Conservation (phyloP, 371 early-diverging fungal genomes). For the Actinomucor elegans region DNA sequence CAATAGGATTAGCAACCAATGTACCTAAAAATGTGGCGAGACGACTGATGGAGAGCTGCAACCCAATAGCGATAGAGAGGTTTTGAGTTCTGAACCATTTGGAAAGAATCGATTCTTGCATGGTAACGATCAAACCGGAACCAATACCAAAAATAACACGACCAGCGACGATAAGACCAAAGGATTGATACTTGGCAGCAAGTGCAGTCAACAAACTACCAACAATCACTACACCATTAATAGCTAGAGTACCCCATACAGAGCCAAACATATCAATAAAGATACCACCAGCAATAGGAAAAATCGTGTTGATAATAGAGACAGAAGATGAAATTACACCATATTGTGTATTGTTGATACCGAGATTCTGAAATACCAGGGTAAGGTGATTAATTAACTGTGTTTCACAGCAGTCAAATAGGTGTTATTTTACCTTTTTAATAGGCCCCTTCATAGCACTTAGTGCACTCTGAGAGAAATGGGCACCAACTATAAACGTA, state of each 20-base stretch:
- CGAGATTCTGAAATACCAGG: conserved; percentile 14
- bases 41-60: conserved; percentile 66
- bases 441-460: conserved; percentile 66
- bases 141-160: conserved; percentile 71
- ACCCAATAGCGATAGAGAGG: conserved; percentile 59
- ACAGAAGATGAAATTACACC: conserved; percentile 71
- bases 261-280: conserved; percentile 72
- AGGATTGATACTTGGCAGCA: conserved; percentile 53
- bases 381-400: not conserved
- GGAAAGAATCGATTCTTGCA: conserved; percentile 70
- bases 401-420: not conserved
- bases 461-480: conserved; percentile 73
- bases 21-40: conserved; percentile 47
- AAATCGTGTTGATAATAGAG: conserved; percentile 65
- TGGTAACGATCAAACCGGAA: conserved; percentile 67
- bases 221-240: conserved; percentile 56
- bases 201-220: conserved; percentile 62
- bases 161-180: conserved; percentile 59
- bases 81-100: conserved; percentile 72
- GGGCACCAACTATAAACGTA: conserved; percentile 59
- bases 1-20: conserved; percentile 33
- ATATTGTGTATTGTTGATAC: conserved; percentile 67
- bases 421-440: conserved; percentile 52
- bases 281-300: conserved; percentile 67
- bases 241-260: conserved; percentile 54